A percentile compares a stretch with the other conserved stretches of the same genome.
Conservation (phyloP, 371 early-diverging fungal genomes). For the Lichtheimia corymbifera region DNA sequence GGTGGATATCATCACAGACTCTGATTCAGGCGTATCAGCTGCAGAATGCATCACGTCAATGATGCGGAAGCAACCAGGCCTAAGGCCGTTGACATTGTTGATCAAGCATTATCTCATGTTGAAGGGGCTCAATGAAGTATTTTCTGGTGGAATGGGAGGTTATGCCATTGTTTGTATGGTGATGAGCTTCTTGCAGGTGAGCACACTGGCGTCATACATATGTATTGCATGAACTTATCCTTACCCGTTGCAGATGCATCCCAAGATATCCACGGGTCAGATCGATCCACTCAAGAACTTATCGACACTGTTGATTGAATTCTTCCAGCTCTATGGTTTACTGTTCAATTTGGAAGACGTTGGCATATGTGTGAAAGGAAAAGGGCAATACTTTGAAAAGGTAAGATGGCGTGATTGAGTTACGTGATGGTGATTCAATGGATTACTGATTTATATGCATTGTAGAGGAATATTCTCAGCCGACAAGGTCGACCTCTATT, state of each 20-base stretch:
- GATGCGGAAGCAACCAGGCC: slow-evolving; percentile 55
- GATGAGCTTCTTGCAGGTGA: slow-evolving; percentile 79
- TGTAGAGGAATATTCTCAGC: slow-evolving; percentile 1
- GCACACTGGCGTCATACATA: background rate
- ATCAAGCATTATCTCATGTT: slow-evolving; percentile 83
- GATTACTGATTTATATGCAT: background rate
- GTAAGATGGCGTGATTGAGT: slow-evolving; percentile 16
- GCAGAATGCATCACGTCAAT: slow-evolving; percentile 61
- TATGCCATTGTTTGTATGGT: slow-evolving; percentile 88
- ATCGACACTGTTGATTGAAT: slow-evolving; percentile 91
- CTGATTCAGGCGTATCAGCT: slow-evolving; percentile 66
- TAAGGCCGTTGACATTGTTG: slow-evolving; percentile 71
- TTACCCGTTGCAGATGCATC: slow-evolving; percentile 67
- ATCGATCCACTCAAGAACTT: slow-evolving; percentile 80
- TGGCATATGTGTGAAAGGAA: slow-evolving; percentile 66
- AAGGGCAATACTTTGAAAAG: slow-evolving; percentile 66
- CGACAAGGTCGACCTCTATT: slow-evolving; percentile 29
- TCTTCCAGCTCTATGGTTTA: slow-evolving; percentile 93
- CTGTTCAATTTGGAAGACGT: slow-evolving; percentile 69
- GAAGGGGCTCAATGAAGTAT: slow-evolving; percentile 86
- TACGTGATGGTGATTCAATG: too few species aligned
- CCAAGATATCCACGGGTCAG: slow-evolving; percentile 64
- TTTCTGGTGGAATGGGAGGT: slow-evolving; percentile 92
- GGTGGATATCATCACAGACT: slow-evolving; percentile 88
- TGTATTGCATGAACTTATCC: too few species aligned